phyloP scores from a whole-genome alignment of 345 rosid genomes.

The Boechera stricta region DNA sequence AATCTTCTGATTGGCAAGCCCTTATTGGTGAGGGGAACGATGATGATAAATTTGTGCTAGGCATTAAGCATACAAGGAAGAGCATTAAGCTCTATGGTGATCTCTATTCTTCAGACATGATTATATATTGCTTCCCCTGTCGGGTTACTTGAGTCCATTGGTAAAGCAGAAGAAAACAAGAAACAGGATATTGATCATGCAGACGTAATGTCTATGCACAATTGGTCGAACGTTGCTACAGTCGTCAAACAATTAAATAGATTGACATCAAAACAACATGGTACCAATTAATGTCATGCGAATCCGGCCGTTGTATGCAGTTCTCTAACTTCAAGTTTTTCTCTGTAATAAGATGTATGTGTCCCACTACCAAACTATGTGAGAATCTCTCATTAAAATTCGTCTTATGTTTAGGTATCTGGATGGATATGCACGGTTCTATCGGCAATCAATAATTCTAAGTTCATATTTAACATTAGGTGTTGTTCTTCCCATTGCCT shows the following conservation, averaged over 20 bases:
- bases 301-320: slow-evolving; percentile 71
- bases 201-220: slow-evolving; percentile 91
- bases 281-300: slow-evolving; percentile 78
- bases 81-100: slow-evolving; percentile 80
- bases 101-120: slow-evolving; percentile 84
- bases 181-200: slow-evolving; percentile 82
- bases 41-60: slow-evolving; percentile 79
- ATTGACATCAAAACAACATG: slow-evolving; percentile 78
- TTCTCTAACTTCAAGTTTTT: slow-evolving; percentile 1
- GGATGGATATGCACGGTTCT: slow-evolving; percentile 78
- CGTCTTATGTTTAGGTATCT: slow-evolving; percentile 65
- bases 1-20: slow-evolving; percentile 78
- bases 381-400: not conserved
- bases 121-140: slow-evolving; percentile 80
- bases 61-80: slow-evolving; percentile 87
- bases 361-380: not conserved
- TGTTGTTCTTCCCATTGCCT: slow-evolving; percentile 34
- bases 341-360: slow-evolving; percentile 17
- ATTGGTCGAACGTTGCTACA: slow-evolving; percentile 63
- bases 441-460: slow-evolving; percentile 76
- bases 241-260: slow-evolving; percentile 68
- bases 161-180: slow-evolving; percentile 60
- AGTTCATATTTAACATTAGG: slow-evolving; percentile 84
- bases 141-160: slow-evolving; percentile 61
- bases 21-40: slow-evolving; percentile 71